Evolutionary conservation across 83 land plant species (phyloP), one percentile per base, ranked within the genome.

Genomic region (Picea abies): DNA sequence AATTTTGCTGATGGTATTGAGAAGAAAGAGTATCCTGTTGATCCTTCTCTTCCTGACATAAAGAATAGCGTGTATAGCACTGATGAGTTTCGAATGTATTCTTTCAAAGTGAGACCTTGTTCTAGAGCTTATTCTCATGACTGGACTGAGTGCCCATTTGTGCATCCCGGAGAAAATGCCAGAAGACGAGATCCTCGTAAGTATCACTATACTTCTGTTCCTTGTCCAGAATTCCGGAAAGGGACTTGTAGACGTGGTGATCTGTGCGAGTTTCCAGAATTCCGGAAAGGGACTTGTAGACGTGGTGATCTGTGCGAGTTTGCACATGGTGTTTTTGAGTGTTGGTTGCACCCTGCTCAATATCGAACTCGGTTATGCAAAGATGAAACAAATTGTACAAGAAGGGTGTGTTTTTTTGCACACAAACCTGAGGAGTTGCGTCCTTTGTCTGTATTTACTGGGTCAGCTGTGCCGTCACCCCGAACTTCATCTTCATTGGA

Each of bases 101-200:
- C 87, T 25, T 93, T 93, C 85, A 93, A 93, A 88, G 83, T 93
- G 78, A 86, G 84, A 83, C 94, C 96, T 35, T 93, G 94, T 85
- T 91, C 92, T 14, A 82, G 96, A 68, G 94, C 94, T 26, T 93
- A 93, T 82, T 91, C 96, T 23, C 96, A 93, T 80, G 96, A 91
- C 80, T 93, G 96, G 92, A 94, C 95, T 0, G 96, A 93, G 83
- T 94, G 92, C 86, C 93, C 94, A 17, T 94, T 94, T 78, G 92
- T 88, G 15, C 91, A 94, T 79, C 95, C 91, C 22, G 95, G 94
- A 22, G 93, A 93, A 84, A 93, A 93, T 84, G 95, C 95, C 37
- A 88, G 95, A 25, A 80, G 95, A 75, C 81, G 95, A 58, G 94
- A 92, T 79, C 95, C 93, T 14, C 76, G 95, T 68, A 85, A 86